Evolutionary conservation across 176 grass and related monocot species (phyloP).

Genomic region (Musa acuminata): DNA sequence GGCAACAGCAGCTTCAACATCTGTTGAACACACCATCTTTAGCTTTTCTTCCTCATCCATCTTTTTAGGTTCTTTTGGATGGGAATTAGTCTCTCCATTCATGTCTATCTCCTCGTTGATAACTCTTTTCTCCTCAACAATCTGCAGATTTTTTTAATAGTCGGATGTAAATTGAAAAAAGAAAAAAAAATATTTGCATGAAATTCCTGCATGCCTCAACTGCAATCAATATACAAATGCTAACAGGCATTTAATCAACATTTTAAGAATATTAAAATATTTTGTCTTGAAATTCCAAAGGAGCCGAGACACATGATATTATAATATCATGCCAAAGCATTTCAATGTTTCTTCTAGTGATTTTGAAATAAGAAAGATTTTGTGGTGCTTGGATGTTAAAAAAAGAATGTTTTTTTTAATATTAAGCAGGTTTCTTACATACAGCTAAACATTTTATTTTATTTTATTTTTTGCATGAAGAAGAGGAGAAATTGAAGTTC

Average conservation of each 20-base stretch:
- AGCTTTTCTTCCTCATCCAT: no score
- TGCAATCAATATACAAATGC: no score
- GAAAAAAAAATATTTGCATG: not conserved
- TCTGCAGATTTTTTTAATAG: not conserved
- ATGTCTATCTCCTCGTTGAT: not conserved
- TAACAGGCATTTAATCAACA: no score
- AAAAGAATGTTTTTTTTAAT: not conserved
- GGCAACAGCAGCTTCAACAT: not conserved
- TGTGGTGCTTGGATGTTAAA: not conserved
- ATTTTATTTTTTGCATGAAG: no score
- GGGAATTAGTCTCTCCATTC: not conserved
- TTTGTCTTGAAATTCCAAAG: no score
- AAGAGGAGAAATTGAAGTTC: no score
- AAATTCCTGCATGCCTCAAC: no score
- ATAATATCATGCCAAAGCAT: not conserved
- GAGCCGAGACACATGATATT: no score
- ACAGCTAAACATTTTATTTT: no score
- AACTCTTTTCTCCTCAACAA: not conserved
- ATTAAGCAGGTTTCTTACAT: no score
- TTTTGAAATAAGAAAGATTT: not conserved
- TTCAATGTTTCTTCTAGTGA: not conserved
- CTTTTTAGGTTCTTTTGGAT: no score
- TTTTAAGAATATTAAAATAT: no score
- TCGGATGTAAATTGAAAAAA: not conserved
- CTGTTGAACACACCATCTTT: not conserved